Evolutionary conservation across 2,329 filamentous ascomycete species (phyloP), one percentile per base, ranked within the genome.

Genomic region (Trichophyton verrucosum): DNA sequence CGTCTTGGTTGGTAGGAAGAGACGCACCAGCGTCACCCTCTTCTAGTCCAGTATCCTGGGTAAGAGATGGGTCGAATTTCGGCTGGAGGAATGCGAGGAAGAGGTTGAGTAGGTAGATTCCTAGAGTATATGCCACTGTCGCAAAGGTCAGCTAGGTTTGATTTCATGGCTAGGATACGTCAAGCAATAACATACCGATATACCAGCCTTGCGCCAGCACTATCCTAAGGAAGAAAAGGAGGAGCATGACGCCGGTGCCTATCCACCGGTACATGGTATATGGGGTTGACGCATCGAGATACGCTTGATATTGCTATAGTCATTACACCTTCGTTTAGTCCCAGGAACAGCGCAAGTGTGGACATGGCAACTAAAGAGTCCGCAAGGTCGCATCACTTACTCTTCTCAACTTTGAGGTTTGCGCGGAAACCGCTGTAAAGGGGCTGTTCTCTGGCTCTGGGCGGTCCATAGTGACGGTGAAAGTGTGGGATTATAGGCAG

Each of bases 81-180:
- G 94, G 94, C 72, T 92, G 89, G 60, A 99, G 82, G 81, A 99
- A 99, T 68, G 94, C 94, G 73, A 99, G 89, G 83, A 99, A 99
- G 63, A 99, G 86, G 78, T 99, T 99, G 64, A 99, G 86, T 56
- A 99, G 88, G 80, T 99, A 99, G 77, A 99, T 99, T 68, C 92
- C 94, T 61, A 99, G 86, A 42, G 92, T 94, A 76, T 99, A 99
- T 67, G 91, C 92, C 69, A 99, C 94, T 95, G 36, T 56, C 22
- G 33, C 27, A 33, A 42, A 42, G 17, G 11, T 60, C 33, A 20
- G 53, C 56, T 56, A 47, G 20, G 11, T 17, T 27, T 47, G 30
- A 24, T 20, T 24, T 57, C 36, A 44, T 33, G 17, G 57, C 57
- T 3, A 55, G 30, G 30, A 22, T 27, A 4, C 20, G 33, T n/a